Base-by-base conservation (phyloP, 495 filamentous ascomycete genomes). In the Corynascus novoguineensis region DNA sequence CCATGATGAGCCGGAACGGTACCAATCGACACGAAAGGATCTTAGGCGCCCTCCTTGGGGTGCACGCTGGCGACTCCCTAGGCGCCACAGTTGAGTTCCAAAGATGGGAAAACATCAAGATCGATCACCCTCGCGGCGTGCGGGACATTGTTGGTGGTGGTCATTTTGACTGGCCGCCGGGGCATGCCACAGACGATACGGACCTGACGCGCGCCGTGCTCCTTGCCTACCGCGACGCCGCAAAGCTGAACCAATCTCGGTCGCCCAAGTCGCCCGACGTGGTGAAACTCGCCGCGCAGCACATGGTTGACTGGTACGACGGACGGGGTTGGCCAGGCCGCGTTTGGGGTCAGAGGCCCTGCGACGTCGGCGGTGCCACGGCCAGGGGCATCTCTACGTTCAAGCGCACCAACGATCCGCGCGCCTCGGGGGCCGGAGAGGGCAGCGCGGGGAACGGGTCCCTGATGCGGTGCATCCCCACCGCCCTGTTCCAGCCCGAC, bases 61-160 rank as follows among this genome's bases (percentile, higher is more conserved):
- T 71, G 19, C 68, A 71, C 57, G 66, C 68, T 0, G 68, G 66
- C 58, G 68, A 71, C 51, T 45, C 61, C 34, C 67, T 71, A 34
- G 68, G 68, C 28, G 64, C 68, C 1, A 69, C 64, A 15, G 29
- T 66, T 28, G 68, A 71, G 31, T 71, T 71, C 53, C n/a, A 37
- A 4, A 35, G 61, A 11, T 67, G 63, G 61, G 58, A 60, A 10
- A 1, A 44, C n/a, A 66, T 71, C 58, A 34, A 37, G 4, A 5
- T 2, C 19, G 1, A 42, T 0, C 32, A 63, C 25, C 68, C 64
- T 29, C 7, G 57, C 5, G 62, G 62, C 28, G 21, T 65, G 8
- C 57, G 63, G 21, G 57, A 66, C 40, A 64, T 71, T 28, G 47
- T 62, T 40, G 68, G 66, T 48, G 68, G 68, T 21, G 68, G 68